Base-by-base conservation (phyloP, 352 stramenopile species). In the Globisporangium yorkense region DNA sequence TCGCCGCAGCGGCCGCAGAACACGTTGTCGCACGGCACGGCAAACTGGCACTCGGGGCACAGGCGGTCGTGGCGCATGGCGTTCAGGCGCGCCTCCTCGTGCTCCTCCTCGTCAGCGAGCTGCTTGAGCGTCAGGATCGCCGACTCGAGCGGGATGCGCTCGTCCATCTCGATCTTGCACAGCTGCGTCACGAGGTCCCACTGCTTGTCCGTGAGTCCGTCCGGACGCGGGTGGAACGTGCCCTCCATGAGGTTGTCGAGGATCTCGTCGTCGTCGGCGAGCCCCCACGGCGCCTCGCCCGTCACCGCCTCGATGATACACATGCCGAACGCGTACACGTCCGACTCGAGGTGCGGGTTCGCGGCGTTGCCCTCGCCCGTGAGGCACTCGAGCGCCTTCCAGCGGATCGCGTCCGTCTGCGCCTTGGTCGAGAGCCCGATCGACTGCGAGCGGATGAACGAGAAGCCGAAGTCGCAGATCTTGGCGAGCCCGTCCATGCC, bases 391-490 rank as follows among this genome's bases (percentile, higher is more conserved):
- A 63, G 67, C 7, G 70, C 72, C 31, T 69, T 79, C 72, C 67
- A 81, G 43, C 72, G 69, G 12, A 72, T 56, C 7, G 61, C 67
- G 43, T 73, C 70, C 10, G 65, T 71, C 59, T 75, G 67, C 2
- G 64, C 55, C 46, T 75, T 75, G 21, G 59, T 50, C 45, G 60
- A 69, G 1, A 77, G 51, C 8, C 56, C 61, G 6, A 67, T 57
- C 0, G 67, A 75, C 56, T 77, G 58, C 27, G 45, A 68, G 15
- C 57, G 59, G 29, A 77, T 75, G 56, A 70, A 78, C 12, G 53
- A 67, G 41, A 73, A 77, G 8, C 70, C 68, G 21, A 82, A 82
- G 65, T 82, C 73, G 50, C 65, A 70, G 54, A 82, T 66, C 57
- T 73, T 73, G 29, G 69, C 68, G 37, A 61, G 70, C 27, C 59